These are phyloP conservation scores for Clitopilus hobsonii DNA, from an alignment of 768 basidiomycete species.

Conservation along the genomic window DNA sequence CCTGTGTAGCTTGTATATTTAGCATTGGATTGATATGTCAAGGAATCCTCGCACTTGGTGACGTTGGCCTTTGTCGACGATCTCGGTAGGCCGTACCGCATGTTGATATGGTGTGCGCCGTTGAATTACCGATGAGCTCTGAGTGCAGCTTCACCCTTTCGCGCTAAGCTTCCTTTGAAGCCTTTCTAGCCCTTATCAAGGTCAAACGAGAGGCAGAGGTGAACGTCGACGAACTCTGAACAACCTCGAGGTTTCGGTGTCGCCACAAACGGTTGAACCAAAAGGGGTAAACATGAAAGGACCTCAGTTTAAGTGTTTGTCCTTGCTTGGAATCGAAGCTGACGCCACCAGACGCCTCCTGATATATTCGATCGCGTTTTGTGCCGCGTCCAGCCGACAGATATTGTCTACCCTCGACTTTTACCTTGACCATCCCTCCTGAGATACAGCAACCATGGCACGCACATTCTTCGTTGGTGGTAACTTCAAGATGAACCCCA, in stretches of 20 bases:
- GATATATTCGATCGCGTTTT: neutral
- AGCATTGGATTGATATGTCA: neutral
- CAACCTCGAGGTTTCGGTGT: neutral
- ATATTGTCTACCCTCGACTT: neutral
- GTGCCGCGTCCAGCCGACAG: neutral
- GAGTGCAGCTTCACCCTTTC: too few relatives aligned
- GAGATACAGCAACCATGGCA: conserved; percentile 41
- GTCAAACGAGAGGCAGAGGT: neutral
- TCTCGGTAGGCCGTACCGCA: conserved; percentile 2
- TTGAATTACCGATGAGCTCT: too few relatives aligned
- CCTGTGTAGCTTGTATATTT: conserved; percentile 9
- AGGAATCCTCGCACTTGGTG: neutral
- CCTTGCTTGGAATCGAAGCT: neutral
- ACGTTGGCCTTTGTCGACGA: neutral
- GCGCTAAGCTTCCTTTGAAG: too few relatives aligned
- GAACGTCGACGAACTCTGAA: neutral
- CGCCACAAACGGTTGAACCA: neutral
- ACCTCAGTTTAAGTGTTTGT: neutral
- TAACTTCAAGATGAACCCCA: conserved; percentile 98
- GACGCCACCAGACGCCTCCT: neutral
- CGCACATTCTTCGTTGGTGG: conserved; percentile 94
- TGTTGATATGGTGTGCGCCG: neutral
- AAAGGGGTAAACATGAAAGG: neutral
- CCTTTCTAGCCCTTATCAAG: neutral
- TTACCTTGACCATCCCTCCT: conserved; percentile 6